Conservation (phyloP, 805 yeast species). For the Saturnispora gosingensis region DNA sequence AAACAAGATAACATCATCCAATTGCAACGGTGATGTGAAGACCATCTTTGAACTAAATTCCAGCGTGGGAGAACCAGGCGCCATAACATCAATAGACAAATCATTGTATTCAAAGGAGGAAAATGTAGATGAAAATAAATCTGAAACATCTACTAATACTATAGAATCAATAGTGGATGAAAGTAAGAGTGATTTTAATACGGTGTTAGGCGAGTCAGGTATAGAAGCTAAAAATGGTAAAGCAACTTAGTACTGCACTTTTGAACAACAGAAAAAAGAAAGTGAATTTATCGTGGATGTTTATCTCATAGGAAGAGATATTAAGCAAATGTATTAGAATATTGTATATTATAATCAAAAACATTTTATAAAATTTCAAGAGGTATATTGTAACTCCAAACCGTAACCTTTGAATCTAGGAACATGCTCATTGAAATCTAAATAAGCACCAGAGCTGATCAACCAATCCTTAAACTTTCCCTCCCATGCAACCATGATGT, state of each 20-base stretch:
- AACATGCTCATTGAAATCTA: constrained; percentile 34
- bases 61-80: no score
- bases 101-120: neutral
- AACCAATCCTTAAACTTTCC: constrained; percentile 77
- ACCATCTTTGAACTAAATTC: no score
- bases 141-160: neutral
- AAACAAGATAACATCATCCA: neutral
- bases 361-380: constrained; percentile 25
- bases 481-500: constrained; percentile 71
- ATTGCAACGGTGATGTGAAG: no score
- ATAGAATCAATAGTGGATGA: neutral
- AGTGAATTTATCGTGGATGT: neutral
- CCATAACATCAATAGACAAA: neutral
- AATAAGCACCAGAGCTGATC: constrained; percentile 60
- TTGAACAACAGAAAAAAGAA: neutral
- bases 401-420: constrained; percentile 50
- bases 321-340: neutral
- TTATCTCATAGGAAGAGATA: neutral
- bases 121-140: neutral
- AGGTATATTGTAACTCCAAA: constrained; percentile 51
- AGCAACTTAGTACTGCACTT: neutral
- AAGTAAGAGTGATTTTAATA: neutral
- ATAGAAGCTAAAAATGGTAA: neutral
- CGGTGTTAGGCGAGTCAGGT: neutral
- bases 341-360: neutral